Percentiles rank a stretch among this genome's conserved stretches.
phyloP scores from a whole-genome alignment of 495 filamentous ascomycete genomes.

The Neohortaea acidophila region DNA sequence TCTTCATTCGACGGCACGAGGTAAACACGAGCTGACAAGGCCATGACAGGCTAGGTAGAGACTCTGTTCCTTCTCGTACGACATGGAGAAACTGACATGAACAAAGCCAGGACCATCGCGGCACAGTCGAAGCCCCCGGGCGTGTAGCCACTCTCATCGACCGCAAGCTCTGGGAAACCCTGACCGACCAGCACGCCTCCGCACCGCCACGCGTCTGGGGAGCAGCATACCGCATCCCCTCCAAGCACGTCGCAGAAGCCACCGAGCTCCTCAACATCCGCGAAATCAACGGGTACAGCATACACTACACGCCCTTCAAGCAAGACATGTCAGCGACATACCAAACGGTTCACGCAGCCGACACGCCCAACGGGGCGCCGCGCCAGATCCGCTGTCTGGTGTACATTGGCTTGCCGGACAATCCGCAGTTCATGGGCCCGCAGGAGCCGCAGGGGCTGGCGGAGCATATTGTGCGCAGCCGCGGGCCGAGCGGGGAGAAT shows the following conservation, averaged over 20 bases:
- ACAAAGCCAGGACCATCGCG: conserved; percentile 77
- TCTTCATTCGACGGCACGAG: no score
- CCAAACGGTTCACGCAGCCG: conserved; percentile 25
- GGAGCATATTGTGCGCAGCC: conserved; percentile 59
- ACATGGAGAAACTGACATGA: background rate
- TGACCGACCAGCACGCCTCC: conserved; percentile 45
- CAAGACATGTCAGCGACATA: conserved; percentile 28
- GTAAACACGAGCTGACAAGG: conserved; percentile 18
- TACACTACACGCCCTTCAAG: conserved; percentile 74
- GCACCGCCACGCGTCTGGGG: conserved; percentile 66
- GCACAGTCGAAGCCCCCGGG: conserved; percentile 72
- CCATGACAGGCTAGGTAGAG: conserved; percentile 40
- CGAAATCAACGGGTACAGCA: conserved; percentile 91
- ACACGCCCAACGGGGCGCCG: background rate
- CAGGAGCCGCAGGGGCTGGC: conserved; percentile 73
- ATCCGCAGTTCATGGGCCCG: conserved; percentile 79
- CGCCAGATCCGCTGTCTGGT: conserved; percentile 49
- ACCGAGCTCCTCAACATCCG: conserved; percentile 85
- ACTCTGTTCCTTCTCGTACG: background rate
- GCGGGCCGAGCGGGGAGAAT: conserved; percentile 80
- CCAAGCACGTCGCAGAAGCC: conserved; percentile 60
- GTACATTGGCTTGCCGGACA: conserved; percentile 88
- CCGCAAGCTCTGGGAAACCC: conserved; percentile 58
- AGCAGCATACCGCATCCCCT: conserved; percentile 75
- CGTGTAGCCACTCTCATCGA: conserved; percentile 89